phyloP scores from a whole-genome alignment of 352 stramenopile species.

The Phytophthora aleatoria region DNA sequence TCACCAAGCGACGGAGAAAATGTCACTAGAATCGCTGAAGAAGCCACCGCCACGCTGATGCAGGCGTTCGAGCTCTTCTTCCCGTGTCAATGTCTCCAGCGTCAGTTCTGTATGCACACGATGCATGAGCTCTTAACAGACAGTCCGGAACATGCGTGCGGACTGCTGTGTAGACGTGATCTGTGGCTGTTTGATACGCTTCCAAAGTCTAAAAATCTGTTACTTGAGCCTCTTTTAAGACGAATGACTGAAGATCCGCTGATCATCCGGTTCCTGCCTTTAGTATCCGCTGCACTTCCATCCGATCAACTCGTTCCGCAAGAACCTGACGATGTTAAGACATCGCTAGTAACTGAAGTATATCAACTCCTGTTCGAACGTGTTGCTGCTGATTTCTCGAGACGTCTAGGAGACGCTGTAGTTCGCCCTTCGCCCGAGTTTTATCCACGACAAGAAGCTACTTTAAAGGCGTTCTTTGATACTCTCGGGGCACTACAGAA shows the following conservation, averaged over 20 bases:
- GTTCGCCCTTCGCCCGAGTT: not conserved
- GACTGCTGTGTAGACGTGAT: slow-evolving; percentile 23
- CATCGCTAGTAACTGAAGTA: slow-evolving; percentile 23
- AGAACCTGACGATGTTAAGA: not conserved
- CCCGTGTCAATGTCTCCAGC: slow-evolving; percentile 70
- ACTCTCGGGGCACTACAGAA: slow-evolving; percentile 59
- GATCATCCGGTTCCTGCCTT: slow-evolving; percentile 30
- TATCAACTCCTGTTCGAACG: slow-evolving; percentile 29
- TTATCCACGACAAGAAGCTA: slow-evolving; percentile 2
- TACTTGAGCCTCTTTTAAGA: slow-evolving; percentile 65
- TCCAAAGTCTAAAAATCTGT: slow-evolving; percentile 35
- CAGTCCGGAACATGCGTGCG: slow-evolving; percentile 11
- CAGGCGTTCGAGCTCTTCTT: slow-evolving; percentile 90
- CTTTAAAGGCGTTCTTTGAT: slow-evolving; percentile 22
- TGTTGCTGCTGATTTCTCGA: slow-evolving; percentile 23
- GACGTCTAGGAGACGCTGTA: slow-evolving; percentile 13
- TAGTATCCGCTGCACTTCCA: slow-evolving; percentile 1
- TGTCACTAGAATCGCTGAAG: slow-evolving; percentile 30
- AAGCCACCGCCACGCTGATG: slow-evolving; percentile 71
- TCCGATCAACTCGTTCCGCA: not conserved
- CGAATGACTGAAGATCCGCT: slow-evolving; percentile 71
- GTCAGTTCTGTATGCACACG: slow-evolving; percentile 58
- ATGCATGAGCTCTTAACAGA: slow-evolving; percentile 28
- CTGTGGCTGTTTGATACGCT: slow-evolving; percentile 27
- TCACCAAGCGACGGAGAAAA: slow-evolving; percentile 26